Base-by-base conservation (phyloP, 2,329 filamentous ascomycete species). In the Paracorniculantispora psalliotae region DNA sequence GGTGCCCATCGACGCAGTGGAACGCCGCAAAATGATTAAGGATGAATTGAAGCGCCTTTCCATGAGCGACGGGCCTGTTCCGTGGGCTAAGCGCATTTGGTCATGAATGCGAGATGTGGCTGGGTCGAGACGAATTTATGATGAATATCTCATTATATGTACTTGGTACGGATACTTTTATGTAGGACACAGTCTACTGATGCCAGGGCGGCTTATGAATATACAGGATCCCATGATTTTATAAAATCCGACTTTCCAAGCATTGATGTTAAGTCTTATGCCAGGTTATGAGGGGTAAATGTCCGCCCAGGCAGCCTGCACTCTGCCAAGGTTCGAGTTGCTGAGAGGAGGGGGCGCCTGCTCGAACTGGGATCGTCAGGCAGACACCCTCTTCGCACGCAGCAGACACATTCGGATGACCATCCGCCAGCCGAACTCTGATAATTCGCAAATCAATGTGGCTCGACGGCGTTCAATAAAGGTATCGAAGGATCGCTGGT, bases 11-110 rank as follows among this genome's bases (percentile, higher is more conserved):
- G 81, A 75, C 59, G 72, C 73, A 58, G 80, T 79, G 0, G 79
- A 84, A 70, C 77, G 84, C 64, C 76, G 84, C 64, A 75, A 75
- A 67, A 73, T 78, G 63, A 87, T 86, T 66, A 84, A 82, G 67
- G 79, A 82, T 62, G 82, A 86, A 65, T 78, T 86, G 61, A 72
- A 70, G 68, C 74, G 70, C 62, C 66, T 80, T 58, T 74, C 80
- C 7, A 77, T 77, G 66, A 70, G 72, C 17, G 72, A 79, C 2
- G 71, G 72, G 67, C 79, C 73, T 15, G 72, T 77, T 17, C 47
- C 56, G 2, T 58, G 56, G 56, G 44, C 56, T 5, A 53, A 33
- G 33, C 37, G 57, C 17, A 26, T 59, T 13, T 59, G 57, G 50
- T 48, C n/a, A 9, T 59, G 15, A n/a, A 30, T 43, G 8, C n/a